Base-by-base conservation (phyloP, 108 stramenopile genomes). In the Cyclotella baltica region DNA sequence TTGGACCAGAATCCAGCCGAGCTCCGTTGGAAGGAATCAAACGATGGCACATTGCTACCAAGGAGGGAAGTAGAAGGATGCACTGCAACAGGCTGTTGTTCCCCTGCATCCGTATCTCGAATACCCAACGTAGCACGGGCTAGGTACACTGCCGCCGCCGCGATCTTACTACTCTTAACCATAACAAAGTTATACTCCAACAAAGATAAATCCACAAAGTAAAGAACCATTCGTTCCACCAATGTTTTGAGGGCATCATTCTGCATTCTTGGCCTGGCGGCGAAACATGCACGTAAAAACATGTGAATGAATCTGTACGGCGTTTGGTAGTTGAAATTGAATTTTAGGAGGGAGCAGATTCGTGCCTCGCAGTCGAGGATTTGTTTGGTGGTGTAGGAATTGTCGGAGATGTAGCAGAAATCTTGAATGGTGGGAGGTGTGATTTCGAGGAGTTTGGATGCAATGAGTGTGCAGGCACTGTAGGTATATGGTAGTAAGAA, bases 61-160 rank as follows among this genome's bases (percentile, higher is more conserved):
- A 22, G 59, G 62, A 36, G 43, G 20, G 46, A 67, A 51, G 35
- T 33, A 5, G 63, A 4, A 23, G 11, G n/a, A 19, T 8, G 63
- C 27, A 47, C 9, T 4, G 56, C 51, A 11, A n/a, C n/a, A n/a
- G n/a, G n/a, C n/a, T n/a, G n/a, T n/a, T n/a, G n/a, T n/a, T n/a
- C n/a, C n/a, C n/a, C n/a, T n/a, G n/a, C n/a, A n/a, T n/a, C n/a
- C n/a, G n/a, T n/a, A n/a, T 77, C 76, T 11, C 72, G 73, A 57
- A 94, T 83, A 16, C 90, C 90, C 53, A 91, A 62, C 8, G 86
- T 90, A 19, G 85, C 88, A 10, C 95, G 83, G 1, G 93, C 91
- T 25, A 96, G 78, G 78, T 92, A 97, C 5, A 97, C 83, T 0
- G 89, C 92, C 0, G 97, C 77, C 3, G 94, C 89, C 5, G 95